Evolutionary conservation across 2,329 filamentous ascomycete species (phyloP).

Genomic region (Aspergillus neotritici): DNA sequence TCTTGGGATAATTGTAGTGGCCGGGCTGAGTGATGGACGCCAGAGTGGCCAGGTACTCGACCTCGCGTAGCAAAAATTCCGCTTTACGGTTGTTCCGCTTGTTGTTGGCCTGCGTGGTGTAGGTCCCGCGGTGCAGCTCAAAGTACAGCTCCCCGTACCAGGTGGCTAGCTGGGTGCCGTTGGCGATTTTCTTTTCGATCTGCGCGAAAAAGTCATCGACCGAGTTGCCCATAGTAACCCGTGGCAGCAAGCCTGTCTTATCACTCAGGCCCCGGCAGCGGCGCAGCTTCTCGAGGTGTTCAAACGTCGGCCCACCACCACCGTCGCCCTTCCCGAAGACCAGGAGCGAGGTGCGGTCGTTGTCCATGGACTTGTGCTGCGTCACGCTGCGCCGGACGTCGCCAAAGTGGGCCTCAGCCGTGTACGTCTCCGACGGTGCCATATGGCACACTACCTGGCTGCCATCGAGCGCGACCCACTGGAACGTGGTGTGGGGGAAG

Average conservation of each 20-base stretch:
- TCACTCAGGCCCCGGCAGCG: conserved; percentile 89
- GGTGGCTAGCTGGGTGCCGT: conserved; percentile 69
- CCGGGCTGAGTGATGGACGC: conserved; percentile 62
- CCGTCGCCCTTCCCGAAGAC: conserved; percentile 97
- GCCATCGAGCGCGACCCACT: conserved; percentile 93
- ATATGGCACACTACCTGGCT: conserved; percentile 98
- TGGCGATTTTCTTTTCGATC: conserved; percentile 68
- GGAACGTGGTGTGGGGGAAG: conserved; percentile 97
- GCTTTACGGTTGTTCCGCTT: conserved; percentile 87
- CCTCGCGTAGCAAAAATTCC: conserved; percentile 77
- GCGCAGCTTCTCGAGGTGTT: conserved; percentile 90
- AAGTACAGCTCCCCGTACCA: conserved; percentile 99
- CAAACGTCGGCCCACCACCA: conserved; percentile 88
- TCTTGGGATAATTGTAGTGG: conserved; percentile 84
- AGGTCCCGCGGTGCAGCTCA: conserved; percentile 92
- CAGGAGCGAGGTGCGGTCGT: conserved; percentile 82
- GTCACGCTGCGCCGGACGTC: conserved; percentile 84
- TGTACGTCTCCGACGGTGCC: conserved; percentile 93
- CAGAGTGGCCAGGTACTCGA: conserved; percentile 82
- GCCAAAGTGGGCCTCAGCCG: conserved; percentile 87
- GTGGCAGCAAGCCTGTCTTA: conserved; percentile 73
- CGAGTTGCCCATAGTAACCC: conserved; percentile 79
- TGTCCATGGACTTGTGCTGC: conserved; percentile 92
- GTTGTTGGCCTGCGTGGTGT: conserved; percentile 96
- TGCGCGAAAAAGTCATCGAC: conserved; percentile 92